Evolutionary conservation across 2,329 filamentous ascomycete species (phyloP), one percentile per base, ranked within the genome.

Genomic region (Myriosclerotinia scirpicola): DNA sequence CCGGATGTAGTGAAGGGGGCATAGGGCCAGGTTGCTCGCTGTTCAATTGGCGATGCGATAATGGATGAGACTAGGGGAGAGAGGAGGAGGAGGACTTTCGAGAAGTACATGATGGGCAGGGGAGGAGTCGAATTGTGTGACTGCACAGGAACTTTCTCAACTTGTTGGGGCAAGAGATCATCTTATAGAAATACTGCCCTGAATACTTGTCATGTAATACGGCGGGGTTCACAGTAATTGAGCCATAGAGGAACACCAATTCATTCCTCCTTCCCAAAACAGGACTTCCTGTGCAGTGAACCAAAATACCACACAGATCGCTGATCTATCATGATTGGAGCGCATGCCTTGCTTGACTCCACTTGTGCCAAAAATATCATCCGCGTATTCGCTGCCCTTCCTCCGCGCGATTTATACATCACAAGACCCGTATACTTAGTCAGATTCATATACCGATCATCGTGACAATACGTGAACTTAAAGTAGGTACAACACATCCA

Each of bases 1-100:
- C 66, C 69, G 17, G 53, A 42, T 20, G 59, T 59, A 8, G 59
- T 64, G 11, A 68, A 52, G 2, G 67, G 67, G 3, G 46, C 40
- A 9, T 60, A 61, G n/a, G 59, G 67, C 60, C 59, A 67, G 20
- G 52, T 36, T 3, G 50, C 56, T 34, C 58, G 56, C 17, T 48
- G 36, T 30, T 38, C 34, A 1, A 66, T 53, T 46, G 64, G 40
- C 30, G 56, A 62, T 15, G 42, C 38, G 30, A 12, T 5, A 4
- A 17, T 50, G 12, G 34, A 54, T 44, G 56, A 11, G 12, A 65
- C 22, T n/a, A 66, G 56, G 30, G 46, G 30, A 12, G 64, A 36
- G 4, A 66, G 14, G 0, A 66, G n/a, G 9, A 44, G 26, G 22
- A 66, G 30, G 14, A 48, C 20, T 20, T 63, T 63, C 11, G 58